Evolutionary conservation across 2,329 filamentous ascomycete genomes (phyloP), one percentile per base, ranked within the genome.

Genomic region (Biscogniauxia mediterranea): DNA sequence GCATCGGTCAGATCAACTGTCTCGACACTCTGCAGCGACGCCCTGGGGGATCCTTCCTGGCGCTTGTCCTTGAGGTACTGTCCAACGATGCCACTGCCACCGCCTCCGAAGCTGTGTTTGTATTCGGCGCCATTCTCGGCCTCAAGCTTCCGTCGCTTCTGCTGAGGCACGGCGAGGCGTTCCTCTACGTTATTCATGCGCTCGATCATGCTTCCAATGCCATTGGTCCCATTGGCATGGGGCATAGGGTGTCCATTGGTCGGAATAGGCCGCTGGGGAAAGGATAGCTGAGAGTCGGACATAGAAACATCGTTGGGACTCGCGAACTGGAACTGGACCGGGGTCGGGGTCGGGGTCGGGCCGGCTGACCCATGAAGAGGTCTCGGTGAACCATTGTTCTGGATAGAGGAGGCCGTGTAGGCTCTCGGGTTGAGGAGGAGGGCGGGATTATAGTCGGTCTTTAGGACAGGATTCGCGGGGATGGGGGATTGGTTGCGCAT

Each of bases 111-210:
- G 2, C 74, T 72, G 46, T 73, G 71, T 57, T 79, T 81, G 49
- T 75, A 75, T 21, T 76, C 69, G 19, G 78, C 73, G 54, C 79
- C 73, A 38, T 81, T 78, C 54, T 81, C 77, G 20, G 76, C 72
- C 15, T 82, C 78, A 8, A 84, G 75, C 71, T 87, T 93, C 57
- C 86, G 77, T 56, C 87, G 87, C 76, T 94, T 94, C 26, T 81
- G 78, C 20, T 90, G 85, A 2, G 83, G 80, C 28, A 80, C 71
- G 74, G 81, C 64, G 71, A 79, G 68, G 25, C 93, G 89, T 56
- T 89, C 83, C 66, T 91, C 84, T 15, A 96, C 85, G 66, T 89
- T 88, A 73, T 93, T 91, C 72, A 93, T 81, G 32, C 86, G 84
- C 74, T 96, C 91, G 53, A 96, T 85, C 78, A 93, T 85, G 59